Conservation (phyloP, 208 protist species). For the Trichomonas vaginalis region DNA sequence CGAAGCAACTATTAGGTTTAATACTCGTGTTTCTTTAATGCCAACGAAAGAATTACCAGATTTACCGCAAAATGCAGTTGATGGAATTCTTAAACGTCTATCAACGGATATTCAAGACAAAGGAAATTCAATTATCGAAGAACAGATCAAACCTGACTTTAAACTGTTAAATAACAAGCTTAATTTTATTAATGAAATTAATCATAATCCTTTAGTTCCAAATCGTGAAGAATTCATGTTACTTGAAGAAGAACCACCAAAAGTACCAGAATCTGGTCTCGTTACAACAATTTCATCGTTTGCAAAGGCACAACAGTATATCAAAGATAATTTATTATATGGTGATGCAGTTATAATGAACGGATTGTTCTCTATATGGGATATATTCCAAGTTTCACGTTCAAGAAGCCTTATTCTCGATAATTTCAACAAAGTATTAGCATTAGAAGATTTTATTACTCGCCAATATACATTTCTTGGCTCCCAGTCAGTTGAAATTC, state of each 20-base stretch:
- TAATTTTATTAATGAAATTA: not conserved
- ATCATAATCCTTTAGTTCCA: conserved; percentile 9
- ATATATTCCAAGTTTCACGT: not conserved
- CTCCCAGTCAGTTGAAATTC: not conserved
- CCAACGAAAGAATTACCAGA: not conserved
- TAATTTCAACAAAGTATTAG: not conserved
- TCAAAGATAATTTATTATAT: not conserved
- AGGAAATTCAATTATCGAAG: not conserved
- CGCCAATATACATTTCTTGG: not conserved
- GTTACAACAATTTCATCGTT: not conserved
- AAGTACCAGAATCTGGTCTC: not conserved
- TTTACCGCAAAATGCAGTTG: not conserved
- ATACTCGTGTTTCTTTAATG: not conserved
- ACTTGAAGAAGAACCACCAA: not conserved
- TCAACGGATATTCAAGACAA: not conserved
- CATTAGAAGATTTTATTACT: not conserved
- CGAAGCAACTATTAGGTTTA: not conserved
- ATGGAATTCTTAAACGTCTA: not conserved
- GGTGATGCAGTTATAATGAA: not conserved
- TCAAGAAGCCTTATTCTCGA: not conserved
- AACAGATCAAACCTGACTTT: not conserved
- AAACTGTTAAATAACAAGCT: not conserved
- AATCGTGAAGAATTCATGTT: conserved; percentile 3
- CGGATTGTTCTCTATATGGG: not conserved
- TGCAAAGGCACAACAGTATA: not conserved